Evolutionary conservation across 2,329 filamentous ascomycete species (phyloP), one percentile per base, ranked within the genome.

Genomic region (Lomentospora prolificans): DNA sequence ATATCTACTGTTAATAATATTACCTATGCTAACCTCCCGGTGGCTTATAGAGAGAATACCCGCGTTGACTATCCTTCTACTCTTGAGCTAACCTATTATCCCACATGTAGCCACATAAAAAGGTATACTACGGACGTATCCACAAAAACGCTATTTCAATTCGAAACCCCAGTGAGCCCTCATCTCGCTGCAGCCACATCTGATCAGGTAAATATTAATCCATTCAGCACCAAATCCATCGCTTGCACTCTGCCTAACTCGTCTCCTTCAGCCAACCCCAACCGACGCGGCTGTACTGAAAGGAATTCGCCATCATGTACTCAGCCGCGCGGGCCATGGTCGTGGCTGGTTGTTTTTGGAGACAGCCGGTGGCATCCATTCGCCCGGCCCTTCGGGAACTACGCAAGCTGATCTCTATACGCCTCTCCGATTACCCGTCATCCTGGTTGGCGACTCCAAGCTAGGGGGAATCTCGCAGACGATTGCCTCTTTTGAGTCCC

Each of bases 331-430:
- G n/a, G n/a, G n/a, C n/a, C n/a, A n/a, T n/a, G n/a, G n/a, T n/a
- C n/a, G n/a, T n/a, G 79, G 79, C n/a, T 81, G 85, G 68, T 71
- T 87, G 1, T 77, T 95, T 50, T 74, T 94, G 50, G 89, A 95
- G 66, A 94, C 89, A 1, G 89, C 89, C 1, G 89, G 89, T 1
- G 89, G 89, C 1, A 86, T 92, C 0, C 83, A 92, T 59, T 92
- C 88, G 0, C 89, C 89, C 0, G 81, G 81, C 0, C 89, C 89
- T 1, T 88, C 86, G 33, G 87, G 88, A 8, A 86, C 77, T 1
- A 82, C 86, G 0, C 89, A 95, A 64, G 88, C 85, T 2, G 89
- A 95, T 63, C 70, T 91, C 1, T 94, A 91, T 65, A 75, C 85
- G 19, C 83, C 87, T 0, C 69, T 95, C 1, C 77, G 89, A n/a